These are phyloP conservation scores for Solanum etuberosum DNA, from an alignment of 257 asterid genomes.

Conservation along the genomic window DNA sequence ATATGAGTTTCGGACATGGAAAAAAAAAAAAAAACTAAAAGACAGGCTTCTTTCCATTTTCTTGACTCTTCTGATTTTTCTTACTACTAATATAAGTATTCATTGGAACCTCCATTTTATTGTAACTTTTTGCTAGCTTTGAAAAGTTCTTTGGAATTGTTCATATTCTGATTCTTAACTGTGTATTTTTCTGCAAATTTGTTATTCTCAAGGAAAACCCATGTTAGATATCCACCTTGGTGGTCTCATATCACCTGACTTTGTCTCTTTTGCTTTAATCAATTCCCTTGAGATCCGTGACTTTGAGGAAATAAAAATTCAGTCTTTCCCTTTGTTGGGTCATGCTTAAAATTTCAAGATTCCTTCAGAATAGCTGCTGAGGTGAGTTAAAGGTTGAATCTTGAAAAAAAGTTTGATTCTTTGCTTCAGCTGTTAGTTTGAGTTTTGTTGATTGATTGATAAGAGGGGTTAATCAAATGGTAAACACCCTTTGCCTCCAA, in stretches of 20 bases:
- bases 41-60: not conserved
- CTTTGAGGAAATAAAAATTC: not conserved
- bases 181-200: not conserved
- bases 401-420: not conserved
- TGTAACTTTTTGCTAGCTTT: not conserved
- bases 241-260: conserved; percentile 31
- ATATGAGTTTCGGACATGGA: rapidly evolving
- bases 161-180: not conserved
- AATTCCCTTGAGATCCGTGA: conserved; percentile 35
- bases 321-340: not conserved
- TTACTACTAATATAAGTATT: not conserved
- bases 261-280: conserved; percentile 14
- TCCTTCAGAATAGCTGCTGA: not conserved
- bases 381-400: not conserved
- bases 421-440: not conserved
- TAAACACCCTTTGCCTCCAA: no score
- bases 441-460: not conserved
- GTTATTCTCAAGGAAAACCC: not conserved
- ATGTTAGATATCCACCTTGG: conserved; percentile 19
- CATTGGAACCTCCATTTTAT: not conserved
- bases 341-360: not conserved
- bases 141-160: not conserved
- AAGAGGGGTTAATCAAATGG: no score
- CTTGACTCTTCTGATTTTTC: not conserved
- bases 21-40: not conserved